Evolutionary conservation across 1,284 basidiomycete genomes (phyloP), one percentile per base, ranked within the genome.

Genomic region (Cutaneotrichosporon sp.): DNA sequence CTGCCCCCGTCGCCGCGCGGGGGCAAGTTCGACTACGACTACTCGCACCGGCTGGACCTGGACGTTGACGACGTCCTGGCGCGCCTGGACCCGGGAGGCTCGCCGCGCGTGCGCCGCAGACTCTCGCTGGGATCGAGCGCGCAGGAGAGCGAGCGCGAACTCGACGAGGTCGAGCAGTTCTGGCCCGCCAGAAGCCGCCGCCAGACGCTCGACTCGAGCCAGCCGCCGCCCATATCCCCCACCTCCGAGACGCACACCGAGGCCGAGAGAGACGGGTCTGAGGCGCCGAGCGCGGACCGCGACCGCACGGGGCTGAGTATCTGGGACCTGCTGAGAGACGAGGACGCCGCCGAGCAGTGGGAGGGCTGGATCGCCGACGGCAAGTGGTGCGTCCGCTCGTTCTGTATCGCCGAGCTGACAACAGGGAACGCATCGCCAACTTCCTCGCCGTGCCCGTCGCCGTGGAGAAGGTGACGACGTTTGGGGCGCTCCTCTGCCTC

Each of bases 371-470:
- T 76, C 18, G 76, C 76, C 0, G 77, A 78, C 42, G 77, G 79
- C 3, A 80, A 79, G 66, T 79, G 77, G 78, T 78, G 27, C 57
- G 74, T 66, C 31, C 13, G 42, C 3, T 24, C 36, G 18, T 31
- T 10, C 25, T 49, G 22, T 5, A 6, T 8, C 11, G 11, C 34
- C 10, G 11, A 16, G 13, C 46, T 59, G 52, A 60, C 38, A 2
- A 5, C 56, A 78, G 93, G 90, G 97, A 99, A 72, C 83, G 97
- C n/a, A 95, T 99, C 54, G 90, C 91, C 74, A 99, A 99, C 80
- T 99, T 99, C 74, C 81, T 99, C 64, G 89, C 87, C 59, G 92
- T 99, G 45, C 97, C 97, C 0, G 75, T 94, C 9, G 94, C 93
- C 18, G 87, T 97, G 67, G 97, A 99, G 78, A 95, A 97, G 85